A percentile compares a stretch with the other conserved stretches of the same genome.
These are phyloP conservation scores for Oryza brachyantha DNA, from an alignment of 176 grass and related monocot species.

Conservation along the genomic window DNA sequence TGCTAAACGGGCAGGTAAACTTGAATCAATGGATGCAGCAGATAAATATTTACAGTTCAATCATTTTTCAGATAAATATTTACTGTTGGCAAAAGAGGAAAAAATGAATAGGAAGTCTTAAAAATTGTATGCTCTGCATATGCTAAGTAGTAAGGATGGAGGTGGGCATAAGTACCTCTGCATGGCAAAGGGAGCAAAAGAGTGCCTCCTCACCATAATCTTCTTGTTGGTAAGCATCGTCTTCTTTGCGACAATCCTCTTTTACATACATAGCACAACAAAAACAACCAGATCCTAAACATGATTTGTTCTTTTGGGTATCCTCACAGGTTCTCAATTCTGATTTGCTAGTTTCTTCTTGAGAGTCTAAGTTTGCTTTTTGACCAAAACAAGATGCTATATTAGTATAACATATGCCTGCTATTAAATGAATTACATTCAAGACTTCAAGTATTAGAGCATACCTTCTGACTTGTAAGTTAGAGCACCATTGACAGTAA, in stretches of 20 bases:
- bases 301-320: conserved; percentile 40
- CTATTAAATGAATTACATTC: conserved; percentile 30
- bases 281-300: conserved; percentile 62
- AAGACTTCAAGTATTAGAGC: conserved; percentile 23
- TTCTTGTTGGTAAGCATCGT: conserved; percentile 63
- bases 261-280: conserved; percentile 75
- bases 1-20: neutral
- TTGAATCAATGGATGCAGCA: conserved; percentile 3
- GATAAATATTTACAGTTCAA: neutral
- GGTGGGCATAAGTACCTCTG: conserved; percentile 53
- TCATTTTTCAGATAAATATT: conserved; percentile 10
- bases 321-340: conserved; percentile 14
- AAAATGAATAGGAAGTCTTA: neutral
- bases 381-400: conserved; percentile 24
- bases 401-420: conserved; percentile 33
- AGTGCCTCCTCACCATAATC: conserved; percentile 78
- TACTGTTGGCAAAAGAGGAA: neutral
- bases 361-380: conserved; percentile 36
- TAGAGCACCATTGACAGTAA: conserved; percentile 54
- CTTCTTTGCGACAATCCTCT: conserved; percentile 77
- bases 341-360: conserved; percentile 40
- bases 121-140: conserved; percentile 6
- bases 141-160: neutral
- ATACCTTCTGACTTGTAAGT: conserved; percentile 65
- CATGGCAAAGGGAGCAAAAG: conserved; percentile 92